Evolutionary conservation across 495 filamentous ascomycete species (phyloP).

Genomic region (Chaetomium tenue): DNA sequence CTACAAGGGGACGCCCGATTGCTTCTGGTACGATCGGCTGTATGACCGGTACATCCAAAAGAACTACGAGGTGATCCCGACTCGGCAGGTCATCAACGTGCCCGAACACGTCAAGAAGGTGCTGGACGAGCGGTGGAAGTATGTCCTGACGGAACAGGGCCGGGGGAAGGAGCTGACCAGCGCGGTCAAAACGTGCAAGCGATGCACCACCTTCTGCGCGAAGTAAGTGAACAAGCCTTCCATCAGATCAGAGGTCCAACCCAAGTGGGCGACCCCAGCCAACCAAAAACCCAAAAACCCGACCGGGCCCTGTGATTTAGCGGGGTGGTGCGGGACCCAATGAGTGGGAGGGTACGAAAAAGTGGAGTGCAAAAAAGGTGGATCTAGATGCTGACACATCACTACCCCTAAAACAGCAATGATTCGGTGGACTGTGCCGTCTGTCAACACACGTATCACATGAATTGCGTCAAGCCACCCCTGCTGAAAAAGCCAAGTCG

Average conservation of each 20-base stretch:
- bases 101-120: conserved; percentile 91
- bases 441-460: conserved; percentile 93
- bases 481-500: conserved; percentile 94
- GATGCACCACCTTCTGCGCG: conserved; percentile 84
- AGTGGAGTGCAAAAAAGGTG: conserved; percentile 14
- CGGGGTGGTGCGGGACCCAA: conserved; percentile 20
- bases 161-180: conserved; percentile 93
- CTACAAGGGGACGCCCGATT: conserved; percentile 78
- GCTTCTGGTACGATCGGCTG: conserved; percentile 96
- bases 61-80: conserved; percentile 94
- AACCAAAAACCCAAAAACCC: conserved; percentile 9
- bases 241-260: neutral
- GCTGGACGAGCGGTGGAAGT: conserved; percentile 92
- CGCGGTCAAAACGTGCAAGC: conserved; percentile 93
- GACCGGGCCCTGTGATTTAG: conserved; percentile 25
- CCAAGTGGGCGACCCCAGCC: conserved; percentile 9
- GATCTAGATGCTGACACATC: conserved; percentile 35
- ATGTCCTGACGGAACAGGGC: conserved; percentile 85
- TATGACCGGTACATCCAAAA: conserved; percentile 98
- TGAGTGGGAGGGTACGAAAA: conserved; percentile 3
- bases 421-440: conserved; percentile 97
- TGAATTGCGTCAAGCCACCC: conserved; percentile 93
- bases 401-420: conserved; percentile 51
- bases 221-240: conserved; percentile 55
- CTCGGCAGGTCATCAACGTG: conserved; percentile 90